A percentile compares a stretch with the other conserved stretches of the same genome.
phyloP scores from a whole-genome alignment of 2,329 filamentous ascomycete species.

The Juglanconis oblonga region DNA sequence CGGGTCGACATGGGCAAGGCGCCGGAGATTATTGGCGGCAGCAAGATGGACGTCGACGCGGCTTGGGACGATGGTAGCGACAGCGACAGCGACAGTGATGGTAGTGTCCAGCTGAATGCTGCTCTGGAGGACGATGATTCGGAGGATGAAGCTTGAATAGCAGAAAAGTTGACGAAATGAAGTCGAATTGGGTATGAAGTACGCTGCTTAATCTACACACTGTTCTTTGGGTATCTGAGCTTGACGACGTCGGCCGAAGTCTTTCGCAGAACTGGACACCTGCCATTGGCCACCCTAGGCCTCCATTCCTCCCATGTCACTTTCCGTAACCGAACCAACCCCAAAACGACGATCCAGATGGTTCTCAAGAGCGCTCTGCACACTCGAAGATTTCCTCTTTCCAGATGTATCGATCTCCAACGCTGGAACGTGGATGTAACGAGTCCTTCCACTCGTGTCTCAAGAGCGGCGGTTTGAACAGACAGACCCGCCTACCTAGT shows the following conservation, averaged over 20 bases:
- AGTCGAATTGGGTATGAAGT: background rate
- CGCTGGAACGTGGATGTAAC: background rate
- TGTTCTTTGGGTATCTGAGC: background rate
- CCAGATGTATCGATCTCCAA: background rate
- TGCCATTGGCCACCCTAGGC: too few relatives aligned
- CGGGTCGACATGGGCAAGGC: slow-evolving; percentile 21
- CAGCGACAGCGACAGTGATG: slow-evolving; percentile 46
- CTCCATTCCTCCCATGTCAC: too few relatives aligned
- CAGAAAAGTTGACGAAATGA: slow-evolving; percentile 14
- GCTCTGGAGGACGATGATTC: slow-evolving; percentile 53
- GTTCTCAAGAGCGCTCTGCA: too few relatives aligned
- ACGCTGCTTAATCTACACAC: background rate
- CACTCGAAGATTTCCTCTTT: too few relatives aligned
- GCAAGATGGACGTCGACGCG: slow-evolving; percentile 13
- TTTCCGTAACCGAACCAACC: too few relatives aligned
- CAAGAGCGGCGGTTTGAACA: too few relatives aligned
- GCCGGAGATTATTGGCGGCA: slow-evolving; percentile 9
- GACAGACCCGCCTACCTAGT: slow-evolving; percentile 48
- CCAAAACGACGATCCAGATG: too few relatives aligned
- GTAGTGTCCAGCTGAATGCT: slow-evolving; percentile 59
- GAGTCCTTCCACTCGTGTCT: too few relatives aligned
- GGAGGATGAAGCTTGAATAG: slow-evolving; percentile 36
- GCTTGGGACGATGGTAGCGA: slow-evolving; percentile 39
- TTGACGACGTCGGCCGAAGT: background rate
- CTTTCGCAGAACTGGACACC: too few relatives aligned